Evolutionary conservation across 2,329 filamentous ascomycete species (phyloP).

Genomic region (Penicillium brasilianum): DNA sequence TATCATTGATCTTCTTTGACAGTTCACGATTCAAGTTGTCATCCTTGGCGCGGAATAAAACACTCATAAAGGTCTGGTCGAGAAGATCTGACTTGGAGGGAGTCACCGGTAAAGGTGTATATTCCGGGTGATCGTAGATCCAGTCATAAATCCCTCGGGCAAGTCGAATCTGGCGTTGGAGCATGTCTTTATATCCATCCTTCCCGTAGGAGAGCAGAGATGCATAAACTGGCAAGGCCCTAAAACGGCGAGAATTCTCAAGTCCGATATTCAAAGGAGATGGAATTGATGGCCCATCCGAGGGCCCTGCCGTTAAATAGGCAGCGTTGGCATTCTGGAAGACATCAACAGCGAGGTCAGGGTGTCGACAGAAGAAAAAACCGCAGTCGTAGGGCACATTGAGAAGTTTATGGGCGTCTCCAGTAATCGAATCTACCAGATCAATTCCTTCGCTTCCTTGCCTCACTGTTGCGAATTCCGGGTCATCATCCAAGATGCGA

Average conservation of each 20-base stretch:
- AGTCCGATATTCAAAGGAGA: slow-evolving; percentile 85
- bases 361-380: slow-evolving; percentile 78
- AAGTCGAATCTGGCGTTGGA: slow-evolving; percentile 73
- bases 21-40: slow-evolving; percentile 67
- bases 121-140: slow-evolving; percentile 65
- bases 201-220: slow-evolving; percentile 76
- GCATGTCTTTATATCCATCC: slow-evolving; percentile 69
- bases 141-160: slow-evolving; percentile 70
- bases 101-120: slow-evolving; percentile 66
- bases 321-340: slow-evolving; percentile 86
- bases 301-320: slow-evolving; percentile 64
- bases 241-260: slow-evolving; percentile 89
- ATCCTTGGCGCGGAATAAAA: slow-evolving; percentile 77
- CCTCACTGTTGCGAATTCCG: slow-evolving; percentile 62
- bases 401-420: slow-evolving; percentile 88
- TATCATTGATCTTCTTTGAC: slow-evolving; percentile 74
- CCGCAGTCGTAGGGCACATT: slow-evolving; percentile 95
- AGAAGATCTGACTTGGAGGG: slow-evolving; percentile 48
- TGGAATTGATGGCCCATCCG: slow-evolving; percentile 58
- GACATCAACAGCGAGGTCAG: slow-evolving; percentile 62
- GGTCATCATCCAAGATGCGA: slow-evolving; percentile 63
- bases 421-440: slow-evolving; percentile 83
- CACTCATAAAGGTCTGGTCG: slow-evolving; percentile 68
- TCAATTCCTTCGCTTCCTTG: slow-evolving; percentile 68
- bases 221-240: slow-evolving; percentile 87